Evolutionary conservation across 176 grass and related monocot species (phyloP), one percentile per base, ranked within the genome.

Genomic region (Hsuehochloa calcarea): DNA sequence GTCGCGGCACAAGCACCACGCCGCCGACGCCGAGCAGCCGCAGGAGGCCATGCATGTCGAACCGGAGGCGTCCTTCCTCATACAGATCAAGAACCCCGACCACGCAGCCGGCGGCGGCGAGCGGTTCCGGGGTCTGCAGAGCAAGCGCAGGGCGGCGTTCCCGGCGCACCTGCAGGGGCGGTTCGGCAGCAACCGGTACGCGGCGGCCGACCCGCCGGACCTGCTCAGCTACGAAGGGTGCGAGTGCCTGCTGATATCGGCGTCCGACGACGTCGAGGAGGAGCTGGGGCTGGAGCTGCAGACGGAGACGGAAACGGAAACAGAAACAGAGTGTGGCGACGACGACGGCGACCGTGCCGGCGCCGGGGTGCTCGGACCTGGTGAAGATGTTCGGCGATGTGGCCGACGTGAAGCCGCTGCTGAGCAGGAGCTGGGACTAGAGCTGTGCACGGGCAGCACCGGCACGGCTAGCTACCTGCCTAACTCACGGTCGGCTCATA

Each of bases 171-270:
- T 95, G 58, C 95, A 95, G 73, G 95, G 75, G 26, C 67, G 49
- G 72, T 90, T 98, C 58, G 93, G 93, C 80, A 82, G 46, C 51
- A 83, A 58, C 52, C 70, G 76, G 9, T 98, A 58, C 79, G 82
- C 79, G 22, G 55, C 91, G 31, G 93, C 93, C 0, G 95, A 98
- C 76, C 92, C 95, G 43, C 91, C 91, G 45, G 91, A 93, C 82
- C 90, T 95, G 50, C 71, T 98, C 45, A 95, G 95, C 70, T 98
- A 98, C 79, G 95, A 98, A 61, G 95, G 95, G 2, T 95, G 93
- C 82, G 92, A 97, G 89, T 80, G 95, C 44, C 84, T 97, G 80
- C 91, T 97, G 19, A 90, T 97, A 62, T 84, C 92, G 31, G 93
- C 95, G 40, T 91, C 95, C 11, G 91, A 93, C 12, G 83, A 98